Evolutionary conservation across 2,329 filamentous ascomycete genomes (phyloP).

Genomic region (Coniochaeta sp.): DNA sequence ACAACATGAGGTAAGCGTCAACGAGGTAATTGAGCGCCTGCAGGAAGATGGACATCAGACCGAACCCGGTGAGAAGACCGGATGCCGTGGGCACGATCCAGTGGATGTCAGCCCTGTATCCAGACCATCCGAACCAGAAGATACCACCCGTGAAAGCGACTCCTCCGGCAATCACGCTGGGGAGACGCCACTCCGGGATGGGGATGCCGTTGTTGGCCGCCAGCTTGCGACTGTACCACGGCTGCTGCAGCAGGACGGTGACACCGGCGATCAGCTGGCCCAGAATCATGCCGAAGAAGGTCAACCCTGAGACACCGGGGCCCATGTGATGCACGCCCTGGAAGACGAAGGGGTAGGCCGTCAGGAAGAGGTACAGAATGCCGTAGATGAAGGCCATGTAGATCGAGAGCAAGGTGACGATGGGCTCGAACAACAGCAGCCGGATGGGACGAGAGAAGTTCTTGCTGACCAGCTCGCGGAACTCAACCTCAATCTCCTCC

Average conservation of each 20-base stretch:
- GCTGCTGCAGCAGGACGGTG: conserved; percentile 56
- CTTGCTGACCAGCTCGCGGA: conserved; percentile 56
- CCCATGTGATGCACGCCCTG: conserved; percentile 63
- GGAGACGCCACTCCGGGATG: conserved; percentile 61
- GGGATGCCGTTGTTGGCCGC: conserved; percentile 59
- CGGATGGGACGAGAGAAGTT: conserved; percentile 60
- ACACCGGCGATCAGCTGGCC: conserved; percentile 64
- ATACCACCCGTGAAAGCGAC: conserved; percentile 56
- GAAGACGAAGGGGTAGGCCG: conserved; percentile 79
- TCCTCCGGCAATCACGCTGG: conserved; percentile 53
- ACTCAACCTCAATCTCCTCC: conserved; percentile 63
- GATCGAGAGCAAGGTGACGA: conserved; percentile 59
- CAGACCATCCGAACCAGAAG: conserved; percentile 75
- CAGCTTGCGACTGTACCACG: conserved; percentile 62
- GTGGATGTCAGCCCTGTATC: conserved; percentile 48
- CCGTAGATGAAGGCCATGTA: conserved; percentile 74
- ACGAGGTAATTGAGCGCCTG: conserved; percentile 76
- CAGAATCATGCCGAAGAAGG: conserved; percentile 78
- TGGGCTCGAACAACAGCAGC: conserved; percentile 62
- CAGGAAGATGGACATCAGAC: conserved; percentile 77
- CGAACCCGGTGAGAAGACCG: conserved; percentile 62
- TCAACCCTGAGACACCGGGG: conserved; percentile 63
- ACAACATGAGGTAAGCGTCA: conserved; percentile 64
- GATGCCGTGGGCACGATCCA: conserved; percentile 59
- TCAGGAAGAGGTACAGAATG: conserved; percentile 78